Conservation (phyloP, 2,329 filamentous ascomycete genomes). For the Phaeosphaeria sp. region DNA sequence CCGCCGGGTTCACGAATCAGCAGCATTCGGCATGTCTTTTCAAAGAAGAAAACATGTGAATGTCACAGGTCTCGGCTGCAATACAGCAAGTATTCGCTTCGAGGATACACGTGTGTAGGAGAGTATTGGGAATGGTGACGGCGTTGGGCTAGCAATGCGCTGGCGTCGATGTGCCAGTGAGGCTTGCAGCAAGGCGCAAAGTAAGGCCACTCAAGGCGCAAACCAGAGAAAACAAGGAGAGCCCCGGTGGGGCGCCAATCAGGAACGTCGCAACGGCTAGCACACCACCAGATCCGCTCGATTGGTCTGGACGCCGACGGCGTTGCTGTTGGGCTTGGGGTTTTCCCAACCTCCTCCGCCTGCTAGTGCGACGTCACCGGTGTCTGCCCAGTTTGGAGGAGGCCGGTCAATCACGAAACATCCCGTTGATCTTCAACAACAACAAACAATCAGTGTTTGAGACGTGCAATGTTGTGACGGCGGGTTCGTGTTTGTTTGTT, state of each 20-base stretch:
- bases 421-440: slow-evolving; percentile 10
- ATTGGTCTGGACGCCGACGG: slow-evolving; percentile 34
- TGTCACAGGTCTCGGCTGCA: neutral
- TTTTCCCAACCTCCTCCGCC: slow-evolving; percentile 24
- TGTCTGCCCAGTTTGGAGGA: slow-evolving; percentile 10
- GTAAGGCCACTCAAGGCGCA: slow-evolving; percentile 14
- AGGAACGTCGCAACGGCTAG: slow-evolving; percentile 28
- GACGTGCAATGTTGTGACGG: slow-evolving; percentile 21
- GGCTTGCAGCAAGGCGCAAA: slow-evolving; percentile 25
- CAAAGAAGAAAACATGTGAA: slow-evolving; percentile 1
- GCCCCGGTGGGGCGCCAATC: slow-evolving; percentile 34
- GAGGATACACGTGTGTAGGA: slow-evolving; percentile 10
- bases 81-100: slow-evolving; percentile 10
- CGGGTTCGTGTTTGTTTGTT: slow-evolving; percentile 34
- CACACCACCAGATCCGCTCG: slow-evolving; percentile 27
- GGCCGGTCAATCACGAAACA: slow-evolving; percentile 16
- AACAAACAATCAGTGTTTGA: slow-evolving; percentile 20
- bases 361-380: slow-evolving; percentile 16
- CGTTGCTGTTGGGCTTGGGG: slow-evolving; percentile 24
- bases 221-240: slow-evolving; percentile 18
- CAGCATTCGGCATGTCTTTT: slow-evolving; percentile 2
- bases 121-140: slow-evolving; percentile 14
- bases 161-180: slow-evolving; percentile 33
- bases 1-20: slow-evolving; percentile 3
- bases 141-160: slow-evolving; percentile 27